Evolutionary conservation across 1,284 basidiomycete genomes (phyloP), one percentile per base, ranked within the genome.

Genomic region (Mycosarcoma mackinlayi): DNA sequence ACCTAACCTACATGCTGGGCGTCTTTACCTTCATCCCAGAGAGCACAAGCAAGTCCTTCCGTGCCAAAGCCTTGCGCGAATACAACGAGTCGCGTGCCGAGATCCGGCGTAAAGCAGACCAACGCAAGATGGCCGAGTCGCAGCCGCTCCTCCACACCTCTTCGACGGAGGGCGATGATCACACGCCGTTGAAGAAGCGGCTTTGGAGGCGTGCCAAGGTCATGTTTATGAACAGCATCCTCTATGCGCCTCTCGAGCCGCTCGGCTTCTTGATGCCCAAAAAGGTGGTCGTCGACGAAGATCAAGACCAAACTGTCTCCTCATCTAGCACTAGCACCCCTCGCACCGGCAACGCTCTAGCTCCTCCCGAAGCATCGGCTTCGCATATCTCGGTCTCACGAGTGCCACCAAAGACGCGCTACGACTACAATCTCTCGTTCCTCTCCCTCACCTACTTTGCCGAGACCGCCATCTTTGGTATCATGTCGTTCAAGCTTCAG

Each of bases 401-500:
- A 6, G 48, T 70, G 1, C 39, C 67, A 11, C 57, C 52, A 16
- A 60, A 55, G 37, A 61, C 52, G 24, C 49, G 61, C 14, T 68
- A 73, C 55, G 79, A 82, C 58, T 60, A 52, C 37, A 82, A 81
- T 37, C 69, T 82, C 33, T 66, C 70, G 31, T 60, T 82, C 38
- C 63, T 82, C 23, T 76, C 75, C 14, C 39, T 70, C 18, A 71
- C 77, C 27, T 81, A 80, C 61, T 76, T 74, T 42, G 39, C 76
- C 49, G 81, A 80, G 64, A 54, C 65, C 2, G 50, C 61, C 24
- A 57, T 72, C 40, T 68, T 73, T 18, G 81, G 80, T 10, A 66
- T 82, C 52, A 57, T 82, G 61, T 61, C 76, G 0, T 68, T 63
- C 71, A 81, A 82, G 51, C 60, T 79, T 28, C 75, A 76, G 51